Evolutionary conservation across 2,329 filamentous ascomycete genomes (phyloP), one percentile per base, ranked within the genome.

Genomic region (Huntiella bhutanensis): DNA sequence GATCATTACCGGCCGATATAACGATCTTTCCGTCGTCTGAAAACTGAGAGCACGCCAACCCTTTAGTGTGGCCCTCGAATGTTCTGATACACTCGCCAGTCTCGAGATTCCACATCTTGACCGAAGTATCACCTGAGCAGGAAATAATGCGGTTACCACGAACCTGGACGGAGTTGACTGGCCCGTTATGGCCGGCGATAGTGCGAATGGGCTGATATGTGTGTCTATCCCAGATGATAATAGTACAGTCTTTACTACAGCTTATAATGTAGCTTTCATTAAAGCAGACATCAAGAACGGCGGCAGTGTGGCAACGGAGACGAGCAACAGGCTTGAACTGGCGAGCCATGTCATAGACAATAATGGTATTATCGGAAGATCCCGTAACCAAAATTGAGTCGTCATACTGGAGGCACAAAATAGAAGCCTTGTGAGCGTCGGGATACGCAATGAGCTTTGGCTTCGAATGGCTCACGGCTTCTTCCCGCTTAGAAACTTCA

Each of bases 131-230:
- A 47, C 91, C 91, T 47, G 82, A 91, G 58, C 91, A 94, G 41
- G 83, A 93, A 28, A 95, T 87, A 42, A 96, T 78, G 5, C 86
- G 80, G 62, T 94, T 88, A 50, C 86, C 88, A 46, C 88, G 82
- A 60, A 98, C 75, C 64, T 96, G 88, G 4, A 98, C 86, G 1
- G 91, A 87, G 58, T 98, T 98, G 54, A 98, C 91, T 1, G 91
- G 91, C 0, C 91, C 91, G 2, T 76, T 71, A 61, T 98, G 91
- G 5, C 88, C 91, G 33, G 75, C 73, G 42, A 98, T 72, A 55
- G 83, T 81, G 56, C 82, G 83, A 41, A 93, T 62, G 41, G 92
- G 68, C 7, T 66, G 64, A 33, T 85, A 83, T 0, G 83, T 91
- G 47, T 73, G 65, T 40, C 91, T 82, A 57, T 94, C 83, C 88